Conservation (phyloP, 768 basidiomycete species). For the Suillus luteus region DNA sequence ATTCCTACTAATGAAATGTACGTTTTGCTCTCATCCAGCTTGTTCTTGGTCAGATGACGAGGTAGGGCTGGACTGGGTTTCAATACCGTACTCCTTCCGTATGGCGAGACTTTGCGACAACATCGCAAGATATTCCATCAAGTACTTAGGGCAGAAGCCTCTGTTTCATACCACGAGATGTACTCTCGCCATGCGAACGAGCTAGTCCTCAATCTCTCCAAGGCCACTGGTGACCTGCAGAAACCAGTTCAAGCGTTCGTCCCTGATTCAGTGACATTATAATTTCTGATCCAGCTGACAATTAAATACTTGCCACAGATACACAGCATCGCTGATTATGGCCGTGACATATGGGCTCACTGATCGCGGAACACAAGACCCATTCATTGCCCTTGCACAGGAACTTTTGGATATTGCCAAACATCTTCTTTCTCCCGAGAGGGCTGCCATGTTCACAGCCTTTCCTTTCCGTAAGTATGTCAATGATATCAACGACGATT, state of each 20-base stretch:
- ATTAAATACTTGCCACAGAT: conserved; percentile 18
- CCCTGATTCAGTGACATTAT: not conserved
- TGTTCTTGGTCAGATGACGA: not conserved
- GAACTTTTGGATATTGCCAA: conserved; percentile 20
- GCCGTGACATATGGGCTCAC: conserved; percentile 27
- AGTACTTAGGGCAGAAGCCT: conserved; percentile 15
- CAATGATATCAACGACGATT: not conserved
- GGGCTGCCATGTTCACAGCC: conserved; percentile 8
- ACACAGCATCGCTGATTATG: conserved; percentile 32
- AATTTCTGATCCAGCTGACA: not conserved
- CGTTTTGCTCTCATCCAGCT: not conserved
- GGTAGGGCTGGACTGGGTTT: conserved; percentile 28
- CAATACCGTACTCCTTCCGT: conserved; percentile 26
- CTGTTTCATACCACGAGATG: conserved; percentile 19
- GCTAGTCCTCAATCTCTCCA: conserved; percentile 17
- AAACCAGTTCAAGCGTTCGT: conserved; percentile 22
- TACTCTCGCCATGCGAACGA: conserved; percentile 10
- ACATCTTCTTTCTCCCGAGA: conserved; percentile 11
- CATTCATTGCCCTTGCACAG: conserved; percentile 23
- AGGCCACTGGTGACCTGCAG: conserved; percentile 18
- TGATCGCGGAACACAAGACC: conserved; percentile 20
- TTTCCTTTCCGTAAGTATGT: conserved; percentile 12
- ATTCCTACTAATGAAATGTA: conserved; percentile 7
- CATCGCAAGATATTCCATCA: conserved; percentile 24
- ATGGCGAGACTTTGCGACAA: conserved; percentile 21